Evolutionary conservation across 768 basidiomycete genomes (phyloP), one percentile per base, ranked within the genome.

Genomic region (Hericium alpestre): DNA sequence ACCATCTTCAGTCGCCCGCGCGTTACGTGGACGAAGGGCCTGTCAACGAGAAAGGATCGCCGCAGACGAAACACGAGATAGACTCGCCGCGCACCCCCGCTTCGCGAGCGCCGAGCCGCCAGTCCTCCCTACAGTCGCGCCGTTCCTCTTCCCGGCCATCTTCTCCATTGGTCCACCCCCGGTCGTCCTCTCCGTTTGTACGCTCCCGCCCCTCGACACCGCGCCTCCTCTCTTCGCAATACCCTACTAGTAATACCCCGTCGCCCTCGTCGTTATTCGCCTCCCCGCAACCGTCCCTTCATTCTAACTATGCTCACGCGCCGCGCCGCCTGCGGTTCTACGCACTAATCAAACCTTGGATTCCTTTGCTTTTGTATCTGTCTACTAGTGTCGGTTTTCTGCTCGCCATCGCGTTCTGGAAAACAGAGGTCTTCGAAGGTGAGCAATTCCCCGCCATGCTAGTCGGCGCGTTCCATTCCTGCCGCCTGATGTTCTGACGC

Each of bases 341-440:
- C 62, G 80, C 78, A 61, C 70, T 80, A n/a, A 62, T 89, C 60
- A 80, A 78, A 61, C 81, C 87, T 53, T 93, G 87, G 86, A 69
- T 85, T 25, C 91, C 91, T 39, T 71, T 93, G 56, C 77, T 90
- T 57, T 67, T 84, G 53, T 96, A 93, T 73, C 81, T 77, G 16
- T 73, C 84, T 7, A 92, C 90, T 38, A 91, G 78, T 60, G 73
- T 93, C 38, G 83, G 78, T 12, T 91, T 95, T 63, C 65, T 93
- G 38, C 70, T 86, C 50, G 89, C 87, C n/a, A 82, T 93, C 65
- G 86, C 83, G 38, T 82, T 91, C 61, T 94, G 87, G 79, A 84
- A 83, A 70, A 78, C 79, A 20, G 81, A 95, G 66, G 77, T 95
- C 43, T 94, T 96, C 70, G 70, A 79, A 63, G 82, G 93, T 92